Percentiles rank a stretch among this genome's conserved stretches.
These are phyloP conservation scores for Phaeotremella fagi DNA, from an alignment of 768 basidiomycete species.

Conservation along the genomic window DNA sequence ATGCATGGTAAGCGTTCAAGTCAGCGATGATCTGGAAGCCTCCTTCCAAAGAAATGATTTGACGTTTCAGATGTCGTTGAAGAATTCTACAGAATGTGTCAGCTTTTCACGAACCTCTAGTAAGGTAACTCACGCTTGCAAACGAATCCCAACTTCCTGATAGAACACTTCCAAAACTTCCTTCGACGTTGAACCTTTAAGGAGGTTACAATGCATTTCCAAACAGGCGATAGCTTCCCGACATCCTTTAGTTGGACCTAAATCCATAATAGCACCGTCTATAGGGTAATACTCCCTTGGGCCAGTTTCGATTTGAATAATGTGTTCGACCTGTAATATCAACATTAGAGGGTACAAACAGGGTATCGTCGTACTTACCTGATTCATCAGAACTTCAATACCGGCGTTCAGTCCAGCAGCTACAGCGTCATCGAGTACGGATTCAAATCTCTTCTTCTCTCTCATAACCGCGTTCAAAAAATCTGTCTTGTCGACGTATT, in stretches of 20 bases:
- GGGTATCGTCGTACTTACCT: conserved; percentile 53
- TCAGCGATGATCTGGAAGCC: conserved; percentile 97
- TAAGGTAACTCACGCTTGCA: conserved; percentile 63
- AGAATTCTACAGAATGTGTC: conserved; percentile 60
- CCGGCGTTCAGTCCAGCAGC: conserved; percentile 91
- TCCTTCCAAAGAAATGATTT: conserved; percentile 89
- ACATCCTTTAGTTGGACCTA: conserved; percentile 82
- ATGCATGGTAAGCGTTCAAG: conserved; percentile 85
- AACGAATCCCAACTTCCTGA: conserved; percentile 88
- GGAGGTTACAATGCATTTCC: conserved; percentile 80
- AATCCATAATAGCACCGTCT: conserved; percentile 70
- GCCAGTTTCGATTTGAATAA: conserved; percentile 73
- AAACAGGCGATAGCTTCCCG: conserved; percentile 83
- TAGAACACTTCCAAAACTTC: conserved; percentile 98
- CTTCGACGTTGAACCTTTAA: conserved; percentile 89
- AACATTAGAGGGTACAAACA: not conserved
- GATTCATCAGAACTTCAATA: conserved; percentile 91
- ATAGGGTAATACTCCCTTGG: conserved; percentile 86
- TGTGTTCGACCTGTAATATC: conserved; percentile 73
- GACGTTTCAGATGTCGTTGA: conserved; percentile 93
- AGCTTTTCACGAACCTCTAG: not conserved
- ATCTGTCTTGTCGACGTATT: conserved; percentile 84
- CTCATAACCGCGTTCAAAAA: conserved; percentile 88
- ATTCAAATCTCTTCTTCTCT: conserved; percentile 96
- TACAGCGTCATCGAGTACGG: conserved; percentile 84